Evolutionary conservation across 2,329 filamentous ascomycete species (phyloP).

Genomic region (Byssoonygena ceratinophila): DNA sequence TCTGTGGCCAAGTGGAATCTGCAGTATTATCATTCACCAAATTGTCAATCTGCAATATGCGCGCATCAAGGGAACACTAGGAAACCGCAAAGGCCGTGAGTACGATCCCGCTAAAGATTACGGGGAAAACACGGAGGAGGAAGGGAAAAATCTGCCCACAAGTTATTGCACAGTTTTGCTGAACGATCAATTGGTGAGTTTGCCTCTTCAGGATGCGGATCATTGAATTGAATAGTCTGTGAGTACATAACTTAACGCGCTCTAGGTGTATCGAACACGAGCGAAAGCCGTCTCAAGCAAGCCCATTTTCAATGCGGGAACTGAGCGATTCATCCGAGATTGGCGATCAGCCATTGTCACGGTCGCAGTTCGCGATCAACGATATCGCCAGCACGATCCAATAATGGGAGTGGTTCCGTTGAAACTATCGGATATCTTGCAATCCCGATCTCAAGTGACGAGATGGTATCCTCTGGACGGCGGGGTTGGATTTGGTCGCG

Average conservation of each 20-base stretch:
- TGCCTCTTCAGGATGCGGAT: not conserved
- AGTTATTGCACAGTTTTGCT: constrained; percentile 87
- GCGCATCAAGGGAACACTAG: constrained; percentile 64
- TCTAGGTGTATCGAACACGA: constrained; percentile 73
- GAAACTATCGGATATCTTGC: constrained; percentile 75
- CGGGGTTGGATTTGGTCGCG: constrained; percentile 80
- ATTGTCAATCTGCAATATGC: constrained; percentile 91
- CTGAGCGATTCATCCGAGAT: constrained; percentile 82
- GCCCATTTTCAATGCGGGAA: constrained; percentile 94
- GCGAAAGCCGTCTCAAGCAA: constrained; percentile 88
- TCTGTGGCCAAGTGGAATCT: constrained; percentile 86
- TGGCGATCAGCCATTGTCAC: constrained; percentile 84
- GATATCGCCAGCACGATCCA: constrained; percentile 86
- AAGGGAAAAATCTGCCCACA: constrained; percentile 67
- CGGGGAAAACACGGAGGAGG: constrained; percentile 78
- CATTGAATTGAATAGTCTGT: not conserved
- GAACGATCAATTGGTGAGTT: constrained; percentile 61
- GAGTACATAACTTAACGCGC: constrained; percentile 8
- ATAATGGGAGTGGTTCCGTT: constrained; percentile 86
- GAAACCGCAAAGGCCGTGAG: constrained; percentile 75
- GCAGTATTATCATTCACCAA: constrained; percentile 80
- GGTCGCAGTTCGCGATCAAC: constrained; percentile 74
- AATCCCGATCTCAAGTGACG: constrained; percentile 75
- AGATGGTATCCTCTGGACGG: constrained; percentile 96
- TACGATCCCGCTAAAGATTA: constrained; percentile 78